Conservation (phyloP, 2,329 filamentous ascomycete species). For the Nemania bipapillata region DNA sequence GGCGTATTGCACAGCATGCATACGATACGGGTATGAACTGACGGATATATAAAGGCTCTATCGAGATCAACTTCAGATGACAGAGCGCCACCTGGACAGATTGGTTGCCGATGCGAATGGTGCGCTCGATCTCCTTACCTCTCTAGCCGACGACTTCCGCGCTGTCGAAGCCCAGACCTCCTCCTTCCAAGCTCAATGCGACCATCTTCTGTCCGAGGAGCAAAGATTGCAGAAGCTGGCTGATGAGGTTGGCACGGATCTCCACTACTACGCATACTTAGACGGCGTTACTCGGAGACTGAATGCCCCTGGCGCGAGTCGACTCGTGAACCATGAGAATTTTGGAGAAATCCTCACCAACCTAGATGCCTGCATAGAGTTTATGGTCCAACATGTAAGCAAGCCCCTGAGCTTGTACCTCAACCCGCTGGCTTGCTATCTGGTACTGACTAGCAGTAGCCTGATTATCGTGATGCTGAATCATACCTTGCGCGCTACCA, state of each 20-base stretch:
- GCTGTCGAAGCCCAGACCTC: constrained; percentile 89
- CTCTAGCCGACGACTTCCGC: constrained; percentile 85
- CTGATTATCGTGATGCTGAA: constrained; percentile 85
- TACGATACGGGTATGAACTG: constrained; percentile 43
- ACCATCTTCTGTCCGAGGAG: constrained; percentile 85
- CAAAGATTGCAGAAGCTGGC: constrained; percentile 80
- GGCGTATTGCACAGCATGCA: neutral
- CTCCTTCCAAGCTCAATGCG: constrained; percentile 92
- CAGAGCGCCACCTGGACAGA: constrained; percentile 82
- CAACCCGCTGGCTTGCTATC: neutral
- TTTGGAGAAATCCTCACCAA: constrained; percentile 90
- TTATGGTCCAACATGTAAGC: constrained; percentile 86
- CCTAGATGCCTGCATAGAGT: constrained; percentile 88
- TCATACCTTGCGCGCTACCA: constrained; percentile 89
- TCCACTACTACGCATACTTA: constrained; percentile 94
- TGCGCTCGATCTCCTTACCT: constrained; percentile 79
- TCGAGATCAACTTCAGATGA: constrained; percentile 81
- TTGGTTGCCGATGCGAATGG: constrained; percentile 80
- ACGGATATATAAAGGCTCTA: constrained; percentile 68
- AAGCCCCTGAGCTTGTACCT: neutral
- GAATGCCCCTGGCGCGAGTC: constrained; percentile 90
- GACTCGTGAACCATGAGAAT: constrained; percentile 82
- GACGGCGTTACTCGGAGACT: constrained; percentile 89
- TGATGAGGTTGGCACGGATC: constrained; percentile 84
- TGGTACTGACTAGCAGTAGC: constrained; percentile 58